Conservation (phyloP, 1,284 basidiomycete species). For the Sphaerobolus stellatus region DNA sequence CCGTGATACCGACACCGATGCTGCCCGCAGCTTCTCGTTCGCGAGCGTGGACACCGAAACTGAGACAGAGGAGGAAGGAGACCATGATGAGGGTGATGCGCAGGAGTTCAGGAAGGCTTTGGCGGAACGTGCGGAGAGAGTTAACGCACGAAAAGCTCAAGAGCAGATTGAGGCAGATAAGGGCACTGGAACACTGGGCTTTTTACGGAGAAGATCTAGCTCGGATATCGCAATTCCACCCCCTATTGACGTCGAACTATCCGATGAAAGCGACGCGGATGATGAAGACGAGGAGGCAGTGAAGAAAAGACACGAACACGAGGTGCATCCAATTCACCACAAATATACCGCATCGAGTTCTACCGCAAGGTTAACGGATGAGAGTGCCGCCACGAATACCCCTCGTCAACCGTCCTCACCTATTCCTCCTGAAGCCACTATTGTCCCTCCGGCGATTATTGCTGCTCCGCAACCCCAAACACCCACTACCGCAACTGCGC, state of each 20-base stretch:
- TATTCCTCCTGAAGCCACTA: background rate
- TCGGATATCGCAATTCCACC: no score
- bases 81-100: conserved; percentile 58
- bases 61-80: conserved; percentile 49
- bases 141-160: conserved; percentile 6
- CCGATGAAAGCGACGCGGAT: conserved; percentile 73
- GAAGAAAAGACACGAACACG: background rate
- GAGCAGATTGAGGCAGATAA: conserved; percentile 16
- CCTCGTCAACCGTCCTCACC: conserved; percentile 3
- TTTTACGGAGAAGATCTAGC: no score
- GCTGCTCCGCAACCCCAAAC: background rate
- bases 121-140: conserved; percentile 62
- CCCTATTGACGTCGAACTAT: conserved; percentile 70
- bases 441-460: background rate
- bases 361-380: background rate
- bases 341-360: conserved; percentile 1
- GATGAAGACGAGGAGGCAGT: conserved; percentile 50
- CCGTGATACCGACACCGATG: conserved; percentile 47
- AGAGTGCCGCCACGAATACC: no score
- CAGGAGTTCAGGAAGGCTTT: conserved; percentile 64
- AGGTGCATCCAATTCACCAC: conserved; percentile 9
- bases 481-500: background rate
- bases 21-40: conserved; percentile 70
- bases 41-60: conserved; percentile 61
- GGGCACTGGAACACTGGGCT: conserved; percentile 12